These are phyloP conservation scores for Pyrus hybrid DNA, from an alignment of 331 rosid genomes.

Conservation along the genomic window DNA sequence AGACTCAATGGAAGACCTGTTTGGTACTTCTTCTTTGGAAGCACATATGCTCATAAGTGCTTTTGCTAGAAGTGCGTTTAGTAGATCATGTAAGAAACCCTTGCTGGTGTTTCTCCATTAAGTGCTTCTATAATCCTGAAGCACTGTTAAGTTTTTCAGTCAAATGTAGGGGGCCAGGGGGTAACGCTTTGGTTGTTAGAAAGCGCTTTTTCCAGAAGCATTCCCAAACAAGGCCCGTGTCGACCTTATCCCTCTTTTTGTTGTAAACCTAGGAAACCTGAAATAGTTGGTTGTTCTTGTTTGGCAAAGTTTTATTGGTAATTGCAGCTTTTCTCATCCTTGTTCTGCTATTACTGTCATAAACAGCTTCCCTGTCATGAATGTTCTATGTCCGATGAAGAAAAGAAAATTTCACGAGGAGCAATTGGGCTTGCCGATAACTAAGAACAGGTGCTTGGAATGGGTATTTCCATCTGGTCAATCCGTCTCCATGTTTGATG, in stretches of 20 bases:
- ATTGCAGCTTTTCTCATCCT: not conserved
- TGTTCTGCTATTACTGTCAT: not conserved
- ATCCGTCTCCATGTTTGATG: conserved; percentile 17
- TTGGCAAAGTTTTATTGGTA: not conserved
- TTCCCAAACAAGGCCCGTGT: not conserved
- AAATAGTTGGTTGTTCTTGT: not conserved
- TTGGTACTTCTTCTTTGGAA: too few relatives aligned
- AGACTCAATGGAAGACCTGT: too few relatives aligned
- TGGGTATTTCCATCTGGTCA: conserved; percentile 18
- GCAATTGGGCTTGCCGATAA: conserved; percentile 50
- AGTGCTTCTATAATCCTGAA: too few relatives aligned
- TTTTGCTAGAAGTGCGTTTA: too few relatives aligned
- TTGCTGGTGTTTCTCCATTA: too few relatives aligned
- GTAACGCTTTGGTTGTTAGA: too few relatives aligned
- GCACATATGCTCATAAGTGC: too few relatives aligned
- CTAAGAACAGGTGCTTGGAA: conserved; percentile 52
- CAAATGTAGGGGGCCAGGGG: too few relatives aligned
- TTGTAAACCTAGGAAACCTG: not conserved
- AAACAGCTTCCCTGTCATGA: conserved; percentile 31
- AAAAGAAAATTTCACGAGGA: conserved; percentile 64
- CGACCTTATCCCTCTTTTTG: not conserved
- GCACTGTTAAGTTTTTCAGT: too few relatives aligned
- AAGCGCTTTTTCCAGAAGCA: too few relatives aligned
- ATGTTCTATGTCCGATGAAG: conserved; percentile 18
- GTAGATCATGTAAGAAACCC: too few relatives aligned